phyloP scores from a whole-genome alignment of 2,329 filamentous ascomycete genomes.

The Fusarium sp. region DNA sequence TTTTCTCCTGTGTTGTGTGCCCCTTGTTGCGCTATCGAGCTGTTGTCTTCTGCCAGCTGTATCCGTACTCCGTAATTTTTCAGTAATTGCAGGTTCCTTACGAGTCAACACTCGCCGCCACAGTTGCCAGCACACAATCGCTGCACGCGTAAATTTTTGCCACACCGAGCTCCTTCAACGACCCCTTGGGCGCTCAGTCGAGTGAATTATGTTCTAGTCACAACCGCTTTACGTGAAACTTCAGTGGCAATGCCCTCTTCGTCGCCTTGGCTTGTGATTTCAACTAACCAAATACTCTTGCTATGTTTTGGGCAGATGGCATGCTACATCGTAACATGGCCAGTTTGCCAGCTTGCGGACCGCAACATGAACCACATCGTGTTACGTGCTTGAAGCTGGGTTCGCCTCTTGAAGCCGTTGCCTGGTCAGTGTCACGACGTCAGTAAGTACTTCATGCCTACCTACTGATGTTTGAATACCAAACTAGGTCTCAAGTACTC shows the following conservation, averaged over 20 bases:
- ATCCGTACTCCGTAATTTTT: background rate
- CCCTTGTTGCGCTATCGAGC: background rate
- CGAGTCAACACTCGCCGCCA: conserved; percentile 21
- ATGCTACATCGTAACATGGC: background rate
- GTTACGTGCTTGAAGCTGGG: conserved; percentile 2
- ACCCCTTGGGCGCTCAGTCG: conserved; percentile 2
- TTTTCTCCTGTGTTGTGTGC: conserved; percentile 30
- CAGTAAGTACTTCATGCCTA: background rate
- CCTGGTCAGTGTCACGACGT: conserved; percentile 9
- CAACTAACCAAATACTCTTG: background rate
- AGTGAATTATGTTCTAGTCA: background rate
- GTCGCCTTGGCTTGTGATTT: background rate
- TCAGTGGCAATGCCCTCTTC: background rate
- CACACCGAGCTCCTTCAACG: conserved; percentile 9
- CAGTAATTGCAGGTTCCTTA: conserved; percentile 7
- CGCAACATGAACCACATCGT: background rate
- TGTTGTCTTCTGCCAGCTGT: background rate
- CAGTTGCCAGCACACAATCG: conserved; percentile 18
- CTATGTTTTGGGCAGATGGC: background rate
- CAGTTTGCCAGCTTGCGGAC: background rate
- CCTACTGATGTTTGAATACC: background rate
- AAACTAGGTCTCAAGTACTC: background rate
- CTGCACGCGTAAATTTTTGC: conserved; percentile 22
- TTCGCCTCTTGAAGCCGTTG: conserved; percentile 15
- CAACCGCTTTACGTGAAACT: background rate